Base-by-base conservation (phyloP, 139 green algal species). In the Zygnema cylindricum region DNA sequence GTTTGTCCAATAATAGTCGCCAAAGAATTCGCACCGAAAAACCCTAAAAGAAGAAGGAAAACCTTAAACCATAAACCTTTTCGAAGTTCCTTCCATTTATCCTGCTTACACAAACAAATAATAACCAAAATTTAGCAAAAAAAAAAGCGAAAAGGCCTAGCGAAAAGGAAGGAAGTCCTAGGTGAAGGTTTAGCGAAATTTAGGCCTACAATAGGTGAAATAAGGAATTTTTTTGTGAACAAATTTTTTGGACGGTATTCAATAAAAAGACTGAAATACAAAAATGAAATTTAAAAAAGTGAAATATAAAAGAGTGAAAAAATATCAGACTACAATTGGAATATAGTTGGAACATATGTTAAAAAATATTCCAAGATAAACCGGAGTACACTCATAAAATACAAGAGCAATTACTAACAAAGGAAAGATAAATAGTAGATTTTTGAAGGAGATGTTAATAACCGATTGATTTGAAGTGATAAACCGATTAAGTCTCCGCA, bases 1-100 rank as follows among this genome's bases (percentile, higher is more conserved):
- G 83, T 88, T 57, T 88, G 83, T 23, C 83, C 83, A 23, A 88
- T 38, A 30, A 88, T 49, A 21, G 83, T 88, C 69, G 83, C 33
- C 7, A 88, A 35, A 11, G 83, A 73, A 39, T 88, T 88, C 32
- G 83, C 83, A 25, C 32, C 43, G 32, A 88, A 88, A 69, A 85
- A 88, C 1, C 83, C 83, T 22, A 55, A 35, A 33, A 88, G 83
- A 21, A 88, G 83, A 3, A 82, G 42, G 30, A 88, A 43, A 23
- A 88, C 32, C 83, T 88, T 82, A 32, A 88, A 25, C 55, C 41
- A 57, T n/a, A 87, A 30, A 23, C 55, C 38, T 39, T 32, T 82
- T 55, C 82, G 30, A 42, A 82, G 32, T 32, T 87, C 69, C 22
- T 39, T 21, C 82, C 82, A 87, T 23, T 55, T 54, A n/a, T 25